phyloP scores from a whole-genome alignment of 352 stramenopile species.

The Phytophthora sp. region DNA sequence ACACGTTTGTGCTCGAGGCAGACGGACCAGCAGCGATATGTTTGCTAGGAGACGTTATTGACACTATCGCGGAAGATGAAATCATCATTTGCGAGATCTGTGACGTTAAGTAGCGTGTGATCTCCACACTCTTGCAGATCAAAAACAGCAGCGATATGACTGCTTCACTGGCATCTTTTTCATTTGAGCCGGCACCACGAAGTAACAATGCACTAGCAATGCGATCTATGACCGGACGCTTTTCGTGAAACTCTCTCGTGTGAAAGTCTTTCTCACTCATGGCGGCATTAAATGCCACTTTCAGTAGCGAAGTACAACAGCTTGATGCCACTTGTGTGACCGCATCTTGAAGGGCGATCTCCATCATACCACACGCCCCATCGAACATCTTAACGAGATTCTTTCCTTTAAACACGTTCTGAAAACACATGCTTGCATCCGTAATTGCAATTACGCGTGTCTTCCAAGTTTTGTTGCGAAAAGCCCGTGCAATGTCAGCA shows the following conservation, averaged over 20 bases:
- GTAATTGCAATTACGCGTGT: constrained; percentile 54
- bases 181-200: constrained; percentile 67
- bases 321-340: constrained; percentile 71
- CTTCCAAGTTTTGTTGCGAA: constrained; percentile 70
- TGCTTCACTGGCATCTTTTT: constrained; percentile 82
- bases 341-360: constrained; percentile 57
- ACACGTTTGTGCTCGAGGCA: constrained; percentile 21
- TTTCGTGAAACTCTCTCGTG: constrained; percentile 55
- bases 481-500: constrained; percentile 49
- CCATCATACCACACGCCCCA: constrained; percentile 66
- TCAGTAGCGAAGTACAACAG: constrained; percentile 66
- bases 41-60: constrained; percentile 32
- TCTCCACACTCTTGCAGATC: constrained; percentile 81
- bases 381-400: constrained; percentile 63
- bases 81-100: constrained; percentile 64
- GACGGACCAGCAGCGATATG: neutral
- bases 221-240: constrained; percentile 50
- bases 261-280: constrained; percentile 74
- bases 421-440: constrained; percentile 57
- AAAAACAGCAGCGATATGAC: constrained; percentile 79
- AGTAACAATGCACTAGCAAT: constrained; percentile 54
- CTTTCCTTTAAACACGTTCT: constrained; percentile 48
- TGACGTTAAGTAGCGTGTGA: constrained; percentile 60
- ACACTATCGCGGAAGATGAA: constrained; percentile 3
- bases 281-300: constrained; percentile 59